A percentile compares a stretch with the other conserved stretches of the same genome.
Conservation (phyloP, 1,139 yeast species). For the Candida buenavistaensis region DNA sequence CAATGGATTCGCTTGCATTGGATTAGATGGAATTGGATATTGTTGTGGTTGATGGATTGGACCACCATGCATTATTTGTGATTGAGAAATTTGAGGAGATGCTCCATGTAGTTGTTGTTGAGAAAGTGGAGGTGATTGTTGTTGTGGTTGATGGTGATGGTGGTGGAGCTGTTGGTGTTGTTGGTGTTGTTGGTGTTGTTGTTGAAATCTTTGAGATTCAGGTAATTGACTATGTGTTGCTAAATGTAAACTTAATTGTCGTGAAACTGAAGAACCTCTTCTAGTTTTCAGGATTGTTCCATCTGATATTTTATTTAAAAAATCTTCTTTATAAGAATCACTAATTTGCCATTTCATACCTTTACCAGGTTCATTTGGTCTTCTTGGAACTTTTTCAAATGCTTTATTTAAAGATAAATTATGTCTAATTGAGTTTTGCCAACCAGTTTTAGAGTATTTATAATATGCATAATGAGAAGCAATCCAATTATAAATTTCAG, state of each 20-base stretch:
- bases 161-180: conserved; percentile 17
- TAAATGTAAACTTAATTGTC: conserved; percentile 74
- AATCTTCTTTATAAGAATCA: conserved; percentile 80
- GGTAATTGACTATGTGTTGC: conserved; percentile 72
- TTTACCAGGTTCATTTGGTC: conserved; percentile 95
- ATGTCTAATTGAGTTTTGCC: conserved; percentile 65
- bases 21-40: conserved; percentile 17
- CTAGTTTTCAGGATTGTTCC: conserved; percentile 74
- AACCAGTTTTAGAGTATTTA: conserved; percentile 88
- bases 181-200: conserved; percentile 15
- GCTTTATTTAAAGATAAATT: conserved; percentile 61
- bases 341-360: conserved; percentile 99
- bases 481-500: conserved; percentile 93
- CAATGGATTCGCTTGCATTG: conserved; percentile 26
- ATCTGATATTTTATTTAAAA: conserved; percentile 71
- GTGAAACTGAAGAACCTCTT: conserved; percentile 75
- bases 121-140: conserved; percentile 12
- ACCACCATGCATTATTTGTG: too few species aligned
- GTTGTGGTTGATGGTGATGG: conserved; percentile 21
- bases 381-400: conserved; percentile 89
- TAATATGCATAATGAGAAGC: conserved; percentile 86
- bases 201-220: conserved; percentile 36
- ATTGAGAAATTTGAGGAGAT: conserved; percentile 8
- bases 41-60: conserved; percentile 7
- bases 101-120: conserved; percentile 18